Evolutionary conservation across 257 asterid genomes (phyloP).

Genomic region (Gentiana straminea): DNA sequence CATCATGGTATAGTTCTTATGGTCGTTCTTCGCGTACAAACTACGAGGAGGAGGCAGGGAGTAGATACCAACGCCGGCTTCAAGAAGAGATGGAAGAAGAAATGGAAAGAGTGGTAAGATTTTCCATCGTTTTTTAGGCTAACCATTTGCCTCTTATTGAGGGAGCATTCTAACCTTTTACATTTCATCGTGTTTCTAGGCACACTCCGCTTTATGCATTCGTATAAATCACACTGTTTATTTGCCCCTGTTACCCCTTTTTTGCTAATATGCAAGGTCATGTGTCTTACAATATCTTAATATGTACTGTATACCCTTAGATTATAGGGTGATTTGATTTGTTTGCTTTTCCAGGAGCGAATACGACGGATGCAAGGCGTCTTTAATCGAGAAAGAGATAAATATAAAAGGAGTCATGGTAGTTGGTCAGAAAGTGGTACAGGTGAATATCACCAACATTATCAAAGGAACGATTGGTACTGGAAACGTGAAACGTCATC

Average conservation of each 20-base stretch:
- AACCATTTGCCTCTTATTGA: not conserved
- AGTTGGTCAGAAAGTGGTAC: slow-evolving; percentile 71
- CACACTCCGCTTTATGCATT: too few relatives aligned
- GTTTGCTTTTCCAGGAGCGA: slow-evolving; percentile 57
- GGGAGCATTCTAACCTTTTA: not conserved
- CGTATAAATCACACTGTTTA: too few relatives aligned
- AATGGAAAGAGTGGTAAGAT: slow-evolving; percentile 92
- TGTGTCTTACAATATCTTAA: not conserved
- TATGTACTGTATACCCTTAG: not conserved
- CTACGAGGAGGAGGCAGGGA: slow-evolving; percentile 80
- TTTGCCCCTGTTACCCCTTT: too few relatives aligned
- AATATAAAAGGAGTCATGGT: slow-evolving; percentile 56
- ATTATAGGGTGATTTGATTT: slow-evolving; percentile 4
- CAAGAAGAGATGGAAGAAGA: slow-evolving; percentile 97
- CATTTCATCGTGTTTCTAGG: too few relatives aligned
- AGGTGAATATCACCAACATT: slow-evolving; percentile 64
- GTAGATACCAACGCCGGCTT: slow-evolving; percentile 67
- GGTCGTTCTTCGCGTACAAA: slow-evolving; percentile 45
- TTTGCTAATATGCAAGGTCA: too few relatives aligned
- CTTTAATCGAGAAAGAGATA: slow-evolving; percentile 80
- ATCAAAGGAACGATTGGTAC: slow-evolving; percentile 94
- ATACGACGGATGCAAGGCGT: slow-evolving; percentile 88
- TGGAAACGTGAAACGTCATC: slow-evolving; percentile 66
- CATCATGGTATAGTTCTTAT: slow-evolving; percentile 37
- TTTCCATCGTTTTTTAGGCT: slow-evolving; percentile 5